phyloP scores from a whole-genome alignment of 2,329 filamentous ascomycete species.

The Aspergillus aculeatinus region DNA sequence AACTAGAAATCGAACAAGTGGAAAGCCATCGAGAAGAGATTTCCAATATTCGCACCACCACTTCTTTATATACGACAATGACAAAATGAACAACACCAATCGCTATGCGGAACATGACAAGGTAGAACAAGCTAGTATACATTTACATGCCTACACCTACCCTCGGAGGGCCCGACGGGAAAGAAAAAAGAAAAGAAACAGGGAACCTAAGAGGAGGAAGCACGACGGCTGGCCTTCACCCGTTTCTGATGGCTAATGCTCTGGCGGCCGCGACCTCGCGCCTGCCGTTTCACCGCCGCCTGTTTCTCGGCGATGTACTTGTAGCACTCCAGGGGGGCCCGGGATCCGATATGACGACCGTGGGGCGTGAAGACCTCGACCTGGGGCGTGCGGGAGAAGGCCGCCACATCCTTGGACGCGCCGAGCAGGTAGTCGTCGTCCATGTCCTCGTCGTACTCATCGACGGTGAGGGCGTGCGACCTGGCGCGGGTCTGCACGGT shows the following conservation, averaged over 20 bases:
- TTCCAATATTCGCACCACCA: not conserved
- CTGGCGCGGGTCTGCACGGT: slow-evolving; percentile 69
- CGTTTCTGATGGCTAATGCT: slow-evolving; percentile 28
- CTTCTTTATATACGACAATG: not conserved
- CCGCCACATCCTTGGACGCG: slow-evolving; percentile 31
- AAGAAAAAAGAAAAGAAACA: not conserved
- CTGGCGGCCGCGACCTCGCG: slow-evolving; percentile 24
- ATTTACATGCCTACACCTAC: not conserved
- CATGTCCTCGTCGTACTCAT: not conserved
- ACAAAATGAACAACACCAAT: slow-evolving; percentile 9
- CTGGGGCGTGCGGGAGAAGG: slow-evolving; percentile 49
- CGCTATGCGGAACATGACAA: slow-evolving; percentile 12
- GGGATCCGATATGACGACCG: slow-evolving; percentile 69
- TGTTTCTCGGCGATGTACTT: slow-evolving; percentile 33
- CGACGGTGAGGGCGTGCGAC: not conserved
- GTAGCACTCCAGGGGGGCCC: slow-evolving; percentile 36
- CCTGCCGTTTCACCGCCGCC: slow-evolving; percentile 30
- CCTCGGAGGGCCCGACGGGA: not conserved
- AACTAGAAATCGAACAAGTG: too few relatives aligned
- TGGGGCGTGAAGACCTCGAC: slow-evolving; percentile 84
- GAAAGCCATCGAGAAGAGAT: not conserved
- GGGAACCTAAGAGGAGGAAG: not conserved
- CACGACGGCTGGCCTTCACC: not conserved
- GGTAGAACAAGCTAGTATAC: slow-evolving; percentile 9
- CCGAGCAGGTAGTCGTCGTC: not conserved